Evolutionary conservation across 2,329 filamentous ascomycete species (phyloP), one percentile per base, ranked within the genome.

Genomic region (Ustilaginoidea virens): DNA sequence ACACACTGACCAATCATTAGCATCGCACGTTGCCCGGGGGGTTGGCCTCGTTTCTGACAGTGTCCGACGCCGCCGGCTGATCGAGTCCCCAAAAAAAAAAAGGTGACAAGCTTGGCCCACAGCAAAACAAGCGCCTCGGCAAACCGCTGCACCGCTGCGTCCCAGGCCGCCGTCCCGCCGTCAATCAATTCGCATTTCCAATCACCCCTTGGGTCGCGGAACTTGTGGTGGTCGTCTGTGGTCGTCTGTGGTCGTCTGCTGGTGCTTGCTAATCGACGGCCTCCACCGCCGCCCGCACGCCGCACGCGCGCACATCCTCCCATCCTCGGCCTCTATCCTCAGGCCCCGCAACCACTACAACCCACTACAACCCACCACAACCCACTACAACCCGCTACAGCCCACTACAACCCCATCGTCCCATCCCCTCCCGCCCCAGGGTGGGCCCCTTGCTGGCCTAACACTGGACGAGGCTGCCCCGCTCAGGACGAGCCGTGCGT

Each of bases 1-100:
- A n/a, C n/a, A n/a, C n/a, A n/a, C 30, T 25, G 28, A 32, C 35
- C 37, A 36, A 34, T 37, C 33, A 31, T 19, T 25, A 11, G 27
- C 15, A n/a, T 16, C 21, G 16, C 11, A 24, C 12, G 20, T 16
- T 20, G 7, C 23, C 19, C 14, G 13, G 14, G 27, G 6, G 11
- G 20, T 33, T 18, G 17, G 17, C 24, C 25, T 15, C 30, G n/a
- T 16, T 28, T 21, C 38, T 37, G 37, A 38, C 29, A 17, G 14
- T 26, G 28, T 31, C 29, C 34, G 32, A 34, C 21, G 29, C 27
- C 23, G 21, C 32, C 32, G 28, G 11, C 13, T 15, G 17, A 17
- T 5, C 11, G 17, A 33, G 28, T 24, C 28, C 14, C 14, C 10
- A 8, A 14, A 28, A 19, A n/a, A n/a, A n/a, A n/a, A n/a, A n/a